Evolutionary conservation across 2,329 filamentous ascomycete genomes (phyloP).

Genomic region (Stromatinia cepivora): DNA sequence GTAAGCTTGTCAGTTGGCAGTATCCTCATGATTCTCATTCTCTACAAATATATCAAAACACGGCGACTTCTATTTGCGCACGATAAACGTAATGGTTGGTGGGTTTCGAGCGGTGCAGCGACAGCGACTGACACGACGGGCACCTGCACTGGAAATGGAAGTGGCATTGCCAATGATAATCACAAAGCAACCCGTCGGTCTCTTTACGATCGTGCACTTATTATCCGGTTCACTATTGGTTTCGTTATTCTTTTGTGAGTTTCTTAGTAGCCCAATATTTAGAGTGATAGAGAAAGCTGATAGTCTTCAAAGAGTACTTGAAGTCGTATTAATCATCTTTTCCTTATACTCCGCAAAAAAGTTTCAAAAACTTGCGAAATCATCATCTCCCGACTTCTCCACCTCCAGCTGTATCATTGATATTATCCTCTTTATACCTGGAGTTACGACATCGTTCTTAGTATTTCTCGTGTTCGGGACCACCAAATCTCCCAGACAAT

Average conservation of each 20-base stretch:
- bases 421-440: slow-evolving; percentile 44
- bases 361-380: slow-evolving; percentile 30
- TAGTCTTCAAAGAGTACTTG: slow-evolving; percentile 40
- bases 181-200: slow-evolving; percentile 30
- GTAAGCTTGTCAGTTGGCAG: slow-evolving; percentile 43
- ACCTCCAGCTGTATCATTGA: slow-evolving; percentile 38
- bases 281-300: slow-evolving; percentile 11
- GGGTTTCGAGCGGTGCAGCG: slow-evolving; percentile 30
- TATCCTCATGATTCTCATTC: slow-evolving; percentile 44
- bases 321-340: slow-evolving; percentile 45
- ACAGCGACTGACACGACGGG: slow-evolving; percentile 21
- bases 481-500: slow-evolving; percentile 42
- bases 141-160: slow-evolving; percentile 19
- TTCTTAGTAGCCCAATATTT: not conserved
- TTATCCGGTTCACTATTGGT: slow-evolving; percentile 48
- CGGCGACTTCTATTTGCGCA: slow-evolving; percentile 42
- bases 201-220: slow-evolving; percentile 50
- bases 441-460: slow-evolving; percentile 43
- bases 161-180: slow-evolving; percentile 14
- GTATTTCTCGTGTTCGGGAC: slow-evolving; percentile 47
- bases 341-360: slow-evolving; percentile 42
- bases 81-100: slow-evolving; percentile 35
- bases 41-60: slow-evolving; percentile 46
- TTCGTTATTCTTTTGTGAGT: slow-evolving; percentile 44
- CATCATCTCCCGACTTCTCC: slow-evolving; percentile 43